Evolutionary conservation across 2,329 filamentous ascomycete species (phyloP).

Genomic region (Penicillium italicum): DNA sequence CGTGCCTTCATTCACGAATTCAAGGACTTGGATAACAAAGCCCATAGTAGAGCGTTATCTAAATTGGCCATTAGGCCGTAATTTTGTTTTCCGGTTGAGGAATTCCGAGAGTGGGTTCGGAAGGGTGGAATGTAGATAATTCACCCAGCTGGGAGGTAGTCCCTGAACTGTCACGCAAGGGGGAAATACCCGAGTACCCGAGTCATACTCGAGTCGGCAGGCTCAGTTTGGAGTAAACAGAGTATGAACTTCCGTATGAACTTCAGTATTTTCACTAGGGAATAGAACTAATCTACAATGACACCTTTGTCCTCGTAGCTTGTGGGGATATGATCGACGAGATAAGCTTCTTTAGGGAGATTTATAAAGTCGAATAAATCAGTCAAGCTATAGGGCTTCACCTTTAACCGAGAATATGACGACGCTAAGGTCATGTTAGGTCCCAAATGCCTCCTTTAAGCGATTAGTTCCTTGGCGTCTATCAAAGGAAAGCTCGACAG

Average conservation of each 20-base stretch:
- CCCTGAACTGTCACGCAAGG: conserved; percentile 14
- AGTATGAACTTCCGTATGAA: neutral
- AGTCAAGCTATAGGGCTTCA: neutral
- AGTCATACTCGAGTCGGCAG: neutral
- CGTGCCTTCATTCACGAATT: conserved; percentile 13
- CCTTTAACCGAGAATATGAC: no score
- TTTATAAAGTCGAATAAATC: neutral
- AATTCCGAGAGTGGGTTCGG: conserved; percentile 10
- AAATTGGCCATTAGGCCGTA: neutral
- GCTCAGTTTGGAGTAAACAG: neutral
- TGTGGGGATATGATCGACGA: neutral
- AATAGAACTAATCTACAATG: no score
- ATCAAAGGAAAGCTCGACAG: no score
- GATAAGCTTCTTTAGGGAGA: neutral
- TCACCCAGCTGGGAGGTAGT: neutral
- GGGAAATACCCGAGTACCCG: conserved; percentile 10
- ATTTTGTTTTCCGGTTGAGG: conserved; percentile 1
- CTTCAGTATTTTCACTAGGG: neutral
- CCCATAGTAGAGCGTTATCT: neutral
- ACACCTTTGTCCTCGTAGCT: neutral
- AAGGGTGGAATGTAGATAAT: conserved; percentile 14
- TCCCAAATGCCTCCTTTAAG: no score
- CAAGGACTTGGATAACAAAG: neutral
- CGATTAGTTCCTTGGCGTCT: no score
- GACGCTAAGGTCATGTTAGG: no score